Evolutionary conservation across 352 stramenopile genomes (phyloP).

Genomic region (Albugo candida): DNA sequence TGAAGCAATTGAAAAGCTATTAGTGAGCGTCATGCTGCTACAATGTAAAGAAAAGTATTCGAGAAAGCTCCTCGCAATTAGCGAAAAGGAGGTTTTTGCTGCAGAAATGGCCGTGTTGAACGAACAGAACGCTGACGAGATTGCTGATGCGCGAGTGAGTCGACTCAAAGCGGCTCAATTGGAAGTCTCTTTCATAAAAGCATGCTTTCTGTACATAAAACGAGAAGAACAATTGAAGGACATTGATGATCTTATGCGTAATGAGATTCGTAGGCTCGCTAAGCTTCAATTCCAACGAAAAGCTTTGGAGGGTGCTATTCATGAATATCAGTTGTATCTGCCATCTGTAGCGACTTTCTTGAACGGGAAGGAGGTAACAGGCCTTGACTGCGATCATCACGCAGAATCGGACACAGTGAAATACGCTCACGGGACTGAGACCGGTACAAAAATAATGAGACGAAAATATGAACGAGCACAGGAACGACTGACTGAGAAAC

Average conservation of each 20-base stretch:
- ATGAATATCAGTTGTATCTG: constrained; percentile 26
- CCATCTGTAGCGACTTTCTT: constrained; percentile 20
- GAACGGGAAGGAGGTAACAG: too few relatives aligned
- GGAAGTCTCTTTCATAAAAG: constrained; percentile 22
- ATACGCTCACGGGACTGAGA: too few relatives aligned
- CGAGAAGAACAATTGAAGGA: constrained; percentile 51
- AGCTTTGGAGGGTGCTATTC: constrained; percentile 31
- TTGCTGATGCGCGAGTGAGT: constrained; percentile 2
- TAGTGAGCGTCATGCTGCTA: constrained; percentile 46
- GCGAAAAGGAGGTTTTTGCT: background rate
- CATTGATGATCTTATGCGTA: constrained; percentile 33
- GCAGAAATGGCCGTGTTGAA: too few relatives aligned
- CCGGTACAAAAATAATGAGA: too few relatives aligned
- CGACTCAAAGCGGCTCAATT: constrained; percentile 1
- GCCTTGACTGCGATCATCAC: too few relatives aligned
- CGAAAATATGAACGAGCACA: too few relatives aligned
- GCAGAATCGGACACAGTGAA: too few relatives aligned
- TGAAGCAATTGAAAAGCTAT: constrained; percentile 43
- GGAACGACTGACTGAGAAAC: too few relatives aligned
- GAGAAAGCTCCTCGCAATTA: background rate
- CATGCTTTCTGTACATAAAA: constrained; percentile 47
- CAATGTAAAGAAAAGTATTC: constrained; percentile 26
- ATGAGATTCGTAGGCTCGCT: constrained; percentile 46
- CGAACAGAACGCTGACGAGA: background rate
- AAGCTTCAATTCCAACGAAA: constrained; percentile 38